Conservation (phyloP, 1,284 basidiomycete species). For the Exsudoporus floridanus region DNA sequence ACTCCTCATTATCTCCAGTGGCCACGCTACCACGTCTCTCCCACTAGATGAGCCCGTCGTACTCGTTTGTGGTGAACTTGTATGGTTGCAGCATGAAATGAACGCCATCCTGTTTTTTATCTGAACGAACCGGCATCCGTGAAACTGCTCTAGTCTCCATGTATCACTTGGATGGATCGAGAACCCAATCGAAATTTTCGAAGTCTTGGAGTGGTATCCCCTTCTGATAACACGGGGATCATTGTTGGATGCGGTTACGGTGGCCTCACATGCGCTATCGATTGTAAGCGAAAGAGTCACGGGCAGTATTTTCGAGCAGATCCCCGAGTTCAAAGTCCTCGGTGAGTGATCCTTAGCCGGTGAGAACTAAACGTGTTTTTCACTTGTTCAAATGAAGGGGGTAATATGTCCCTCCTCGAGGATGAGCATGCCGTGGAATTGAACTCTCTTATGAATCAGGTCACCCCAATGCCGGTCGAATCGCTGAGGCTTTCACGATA, state of each 20-base stretch:
- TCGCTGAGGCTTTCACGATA: slow-evolving; percentile 6
- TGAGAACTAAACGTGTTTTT: slow-evolving; percentile 4
- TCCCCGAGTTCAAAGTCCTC: slow-evolving; percentile 9
- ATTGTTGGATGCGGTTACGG: slow-evolving; percentile 30
- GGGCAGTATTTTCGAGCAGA: slow-evolving; percentile 24
- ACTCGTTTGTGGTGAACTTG: background rate
- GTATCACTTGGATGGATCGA: slow-evolving; percentile 1
- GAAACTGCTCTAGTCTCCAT: background rate
- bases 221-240: slow-evolving; percentile 2
- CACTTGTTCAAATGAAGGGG: slow-evolving; percentile 12
- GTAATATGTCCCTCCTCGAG: background rate
- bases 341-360: slow-evolving; percentile 7
- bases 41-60: background rate
- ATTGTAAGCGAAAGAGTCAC: slow-evolving; percentile 23
- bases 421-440: slow-evolving; percentile 4
- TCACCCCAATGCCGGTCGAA: slow-evolving; percentile 5
- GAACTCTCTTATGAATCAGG: background rate
- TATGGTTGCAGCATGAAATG: background rate
- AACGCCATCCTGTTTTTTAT: background rate
- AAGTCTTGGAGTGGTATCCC: background rate
- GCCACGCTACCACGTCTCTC: background rate
- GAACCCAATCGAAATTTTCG: background rate
- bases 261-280: slow-evolving; percentile 30
- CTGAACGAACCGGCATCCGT: background rate
- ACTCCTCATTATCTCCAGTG: background rate